Base-by-base conservation (phyloP, 768 basidiomycete genomes). In the Tylopilus sp. region DNA sequence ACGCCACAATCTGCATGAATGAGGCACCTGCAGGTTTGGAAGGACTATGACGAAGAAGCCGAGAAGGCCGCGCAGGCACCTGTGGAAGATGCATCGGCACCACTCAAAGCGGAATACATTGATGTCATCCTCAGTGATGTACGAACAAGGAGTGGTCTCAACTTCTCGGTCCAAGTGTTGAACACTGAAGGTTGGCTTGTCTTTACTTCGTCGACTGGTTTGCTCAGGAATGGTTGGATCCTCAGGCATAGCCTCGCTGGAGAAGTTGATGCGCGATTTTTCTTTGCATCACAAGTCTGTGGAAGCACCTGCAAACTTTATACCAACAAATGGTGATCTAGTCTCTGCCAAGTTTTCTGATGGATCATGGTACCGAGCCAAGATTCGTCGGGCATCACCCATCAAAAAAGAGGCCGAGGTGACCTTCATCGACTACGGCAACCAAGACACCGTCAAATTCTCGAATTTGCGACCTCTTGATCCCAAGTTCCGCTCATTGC, bases 291-390 rank as follows among this genome's bases (percentile, higher is more conserved):
- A 98, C 71, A 81, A 81, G 40, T 79, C 82, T 39, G 77, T 84
- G 13, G 70, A 79, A 20, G 67, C 79, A 17, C 77, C 88, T 4
- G 59, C 85, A n/a, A 81, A 79, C 44, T 95, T 93, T 62, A 74
- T 75, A 5, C 95, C 95, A 1, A 85, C 82, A 64, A 82, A 79
- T 18, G 94, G 94, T 8, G 94, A 98, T 50, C 75, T 98, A 23
- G 91, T 99, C 17, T 92, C 91, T 12, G 95, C 94, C 17, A 93
- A 93, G 65, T 98, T 98, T 71, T 89, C 88, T 43, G 89, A 97
- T 62, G 91, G 91, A 8, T 76, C 86, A 43, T 99, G 95, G 97
- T 98, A 98, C 70, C 88, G 95, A 46, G 95, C 95, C 40, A 90
- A 85, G 73, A 85, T 98, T 53, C 87, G 88, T 47, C 80, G 90